Percentiles rank a stretch among this genome's conserved stretches.
Evolutionary conservation across 2,329 filamentous ascomycete genomes (phyloP).

Genomic region (Daldinia sp.): DNA sequence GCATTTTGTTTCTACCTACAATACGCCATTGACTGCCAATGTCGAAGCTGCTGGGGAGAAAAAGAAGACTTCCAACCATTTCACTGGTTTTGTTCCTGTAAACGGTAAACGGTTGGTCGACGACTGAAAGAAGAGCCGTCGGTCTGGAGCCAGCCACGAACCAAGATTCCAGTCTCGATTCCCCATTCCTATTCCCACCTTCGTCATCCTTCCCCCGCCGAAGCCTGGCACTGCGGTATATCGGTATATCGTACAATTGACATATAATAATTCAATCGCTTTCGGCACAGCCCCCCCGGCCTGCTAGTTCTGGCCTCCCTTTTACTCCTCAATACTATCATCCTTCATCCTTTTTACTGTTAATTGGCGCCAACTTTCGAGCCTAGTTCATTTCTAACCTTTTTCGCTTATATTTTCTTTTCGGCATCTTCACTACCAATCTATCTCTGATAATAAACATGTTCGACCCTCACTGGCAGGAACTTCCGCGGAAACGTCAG

Average conservation of each 20-base stretch:
- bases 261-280: conserved; percentile 23
- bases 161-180: conserved; percentile 32
- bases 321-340: conserved; percentile 1
- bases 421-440: conserved; percentile 18
- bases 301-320: conserved; percentile 11
- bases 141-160: conserved; percentile 24
- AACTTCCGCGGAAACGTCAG: conserved; percentile 47
- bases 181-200: conserved; percentile 27
- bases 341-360: conserved; percentile 8
- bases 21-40: background rate
- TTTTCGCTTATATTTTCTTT: background rate
- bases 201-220: conserved; percentile 30
- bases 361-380: background rate
- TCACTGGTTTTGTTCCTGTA: conserved; percentile 3
- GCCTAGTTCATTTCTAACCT: background rate
- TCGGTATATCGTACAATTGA: conserved; percentile 18
- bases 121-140: conserved; percentile 30
- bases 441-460: conserved; percentile 31
- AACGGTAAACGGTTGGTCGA: conserved; percentile 28
- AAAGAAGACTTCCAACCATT: background rate
- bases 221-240: conserved; percentile 24
- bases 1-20: background rate
- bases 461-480: conserved; percentile 41
- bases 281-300: conserved; percentile 9
- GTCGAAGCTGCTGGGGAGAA: background rate